Percentiles rank a stretch among this genome's conserved stretches.
Conservation (phyloP, 1,139 yeast genomes). For the Saccharomyces pastorianus region DNA sequence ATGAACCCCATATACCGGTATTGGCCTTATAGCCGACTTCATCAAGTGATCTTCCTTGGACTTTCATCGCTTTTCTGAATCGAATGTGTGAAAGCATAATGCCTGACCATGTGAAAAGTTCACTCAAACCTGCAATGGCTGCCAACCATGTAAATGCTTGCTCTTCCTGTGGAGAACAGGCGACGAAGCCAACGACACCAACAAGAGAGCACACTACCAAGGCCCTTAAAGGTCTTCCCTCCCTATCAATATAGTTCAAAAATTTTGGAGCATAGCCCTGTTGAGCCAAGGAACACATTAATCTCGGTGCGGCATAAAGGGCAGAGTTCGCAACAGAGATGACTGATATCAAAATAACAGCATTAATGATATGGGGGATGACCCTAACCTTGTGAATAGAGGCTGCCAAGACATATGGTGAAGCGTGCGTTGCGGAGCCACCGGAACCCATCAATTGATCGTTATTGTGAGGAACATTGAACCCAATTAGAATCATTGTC, state of each 20-base stretch:
- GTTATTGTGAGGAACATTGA: constrained; percentile 53
- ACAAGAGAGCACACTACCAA: constrained; percentile 61
- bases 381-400: constrained; percentile 62
- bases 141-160: constrained; percentile 69
- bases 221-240: constrained; percentile 57
- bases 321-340: constrained; percentile 71
- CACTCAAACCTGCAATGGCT: constrained; percentile 77
- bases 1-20: constrained; percentile 65
- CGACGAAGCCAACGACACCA: constrained; percentile 69
- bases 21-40: constrained; percentile 67
- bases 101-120: constrained; percentile 75
- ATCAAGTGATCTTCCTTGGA: constrained; percentile 53
- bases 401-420: constrained; percentile 70
- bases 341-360: constrained; percentile 62
- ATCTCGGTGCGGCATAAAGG: constrained; percentile 72
- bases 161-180: constrained; percentile 54
- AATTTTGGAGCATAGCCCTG: constrained; percentile 65
- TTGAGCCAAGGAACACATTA: constrained; percentile 72
- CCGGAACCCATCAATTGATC: constrained; percentile 41
- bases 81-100: constrained; percentile 70
- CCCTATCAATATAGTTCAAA: constrained; percentile 46
- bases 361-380: constrained; percentile 66
- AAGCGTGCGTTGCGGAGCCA: constrained; percentile 41
- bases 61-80: constrained; percentile 65
- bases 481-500: constrained; percentile 54